Percentiles rank a stretch among this genome's conserved stretches.
Conservation (phyloP, 148 eudicot species). For the Hydrangea macrophylla region DNA sequence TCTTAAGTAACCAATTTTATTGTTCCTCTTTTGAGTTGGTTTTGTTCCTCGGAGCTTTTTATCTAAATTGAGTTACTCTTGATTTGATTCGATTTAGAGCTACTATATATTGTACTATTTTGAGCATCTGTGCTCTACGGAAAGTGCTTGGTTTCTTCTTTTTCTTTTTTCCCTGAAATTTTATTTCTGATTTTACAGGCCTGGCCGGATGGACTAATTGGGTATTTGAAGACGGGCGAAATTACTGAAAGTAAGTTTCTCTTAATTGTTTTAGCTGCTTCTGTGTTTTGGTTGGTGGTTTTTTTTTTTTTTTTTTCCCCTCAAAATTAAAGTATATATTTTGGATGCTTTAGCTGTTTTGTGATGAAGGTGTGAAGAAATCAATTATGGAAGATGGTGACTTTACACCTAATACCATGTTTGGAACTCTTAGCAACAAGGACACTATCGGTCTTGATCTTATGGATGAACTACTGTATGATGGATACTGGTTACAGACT, state of each 20-base stretch:
- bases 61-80: neutral
- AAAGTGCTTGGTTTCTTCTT: conserved; percentile 9
- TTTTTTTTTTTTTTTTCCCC: too few species aligned
- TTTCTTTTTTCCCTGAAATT: conserved; percentile 32
- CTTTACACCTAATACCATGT: conserved; percentile 38
- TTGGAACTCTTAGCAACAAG: conserved; percentile 30
- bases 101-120: too few species aligned
- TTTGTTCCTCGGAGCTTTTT: neutral
- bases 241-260: conserved; percentile 51
- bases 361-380: conserved; percentile 26
- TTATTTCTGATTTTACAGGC: conserved; percentile 49
- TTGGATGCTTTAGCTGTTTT: conserved; percentile 7
- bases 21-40: neutral
- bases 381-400: conserved; percentile 56
- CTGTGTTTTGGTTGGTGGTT: conserved; percentile 52
- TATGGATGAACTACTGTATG: conserved; percentile 62
- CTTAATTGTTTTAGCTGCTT: conserved; percentile 54
- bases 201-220: conserved; percentile 29
- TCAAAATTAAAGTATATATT: too few species aligned
- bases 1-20: too few species aligned
- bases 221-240: conserved; percentile 35
- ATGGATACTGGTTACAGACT: conserved; percentile 79
- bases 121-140: neutral
- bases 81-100: neutral
- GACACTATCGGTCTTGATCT: conserved; percentile 44